Base-by-base conservation (phyloP, 768 basidiomycete genomes). In the Suillus hirtellus region DNA sequence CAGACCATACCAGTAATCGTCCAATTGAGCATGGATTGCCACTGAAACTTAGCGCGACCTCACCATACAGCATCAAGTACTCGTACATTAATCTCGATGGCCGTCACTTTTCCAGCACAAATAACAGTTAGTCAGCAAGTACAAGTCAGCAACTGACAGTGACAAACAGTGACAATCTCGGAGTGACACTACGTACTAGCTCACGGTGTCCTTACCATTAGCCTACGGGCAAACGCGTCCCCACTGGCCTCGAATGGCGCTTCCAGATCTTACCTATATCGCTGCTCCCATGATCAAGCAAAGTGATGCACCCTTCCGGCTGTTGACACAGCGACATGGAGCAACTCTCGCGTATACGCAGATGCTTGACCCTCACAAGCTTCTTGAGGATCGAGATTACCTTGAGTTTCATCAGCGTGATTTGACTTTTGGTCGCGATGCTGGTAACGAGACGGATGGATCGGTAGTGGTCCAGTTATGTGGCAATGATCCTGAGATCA, bases 251-350 rank as follows among this genome's bases (percentile, higher is more conserved):
- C 21, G 4, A 3, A 56, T 56, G 60, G 6, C 34, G 1, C 19
- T 60, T 35, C 67, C 67, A 1, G 68, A 75, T 62, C 66, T 80
- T 63, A 65, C 70, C 27, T 79, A 74, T 62, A 81, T 90, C 60
- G 80, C 87, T 8, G 89, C 90, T 8, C 90, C 89, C 3, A 92
- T 92, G 90, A 83, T 93, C 63, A 87, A 89, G 63, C 90, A 92
- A 70, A 90, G 89, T 34, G 91, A 93, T 67, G 80, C 89, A 0
- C 88, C 91, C 1, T 93, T 92, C 68, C 82, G 91, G 40, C 66
- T 83, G 14, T 81, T 92, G 59, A 83, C 84, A 3, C 80, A 83
- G 61, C 78, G 77, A 64, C 81, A 92, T 73, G 87, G 88, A 21
- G 84, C 88, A 34, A 90, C 89, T 1, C 70, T 87, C 67, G 78